Evolutionary conservation across 2,329 filamentous ascomycete genomes (phyloP), one percentile per base, ranked within the genome.

Genomic region (Harringtonia aguacate): DNA sequence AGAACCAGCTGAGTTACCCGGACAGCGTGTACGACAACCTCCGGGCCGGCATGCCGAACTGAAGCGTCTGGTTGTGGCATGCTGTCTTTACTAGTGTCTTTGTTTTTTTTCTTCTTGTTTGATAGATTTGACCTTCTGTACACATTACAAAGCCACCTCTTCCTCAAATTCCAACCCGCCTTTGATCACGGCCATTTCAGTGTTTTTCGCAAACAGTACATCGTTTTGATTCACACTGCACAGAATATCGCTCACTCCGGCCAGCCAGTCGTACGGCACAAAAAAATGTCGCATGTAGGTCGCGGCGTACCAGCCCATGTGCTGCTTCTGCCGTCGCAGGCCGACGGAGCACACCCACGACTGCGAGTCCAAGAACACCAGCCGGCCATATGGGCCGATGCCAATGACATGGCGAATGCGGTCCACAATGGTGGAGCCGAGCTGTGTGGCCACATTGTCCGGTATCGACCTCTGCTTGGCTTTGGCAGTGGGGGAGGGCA

Each of bases 11-110:
- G 41, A 57, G 52, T 13, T 82, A 74, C 48, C 76, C 77, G 6
- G 63, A 55, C 1, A 80, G 75, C 48, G 65, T 66, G 53, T 82
- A 77, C 53, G 68, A 67, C 34, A 83, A 82, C 54, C 67, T 83
- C 48, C n/a, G n/a, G n/a, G n/a, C n/a, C n/a, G n/a, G n/a, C n/a
- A n/a, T n/a, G n/a, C n/a, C n/a, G n/a, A n/a, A n/a, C n/a, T n/a
- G n/a, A n/a, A n/a, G n/a, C n/a, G n/a, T n/a, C n/a, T n/a, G n/a
- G n/a, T n/a, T n/a, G n/a, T n/a, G n/a, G n/a, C n/a, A n/a, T n/a
- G n/a, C n/a, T n/a, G 24, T 27, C 24, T 27, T 27, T 27, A 27
- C 10, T 7, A 27, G 7, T 27, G 10, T 7, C 24, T 27, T n/a
- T n/a, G 24, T 27, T 27, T 27, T 6, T 27, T 27, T 27, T 7